Evolutionary conservation across 1,139 yeast species (phyloP), one percentile per base, ranked within the genome.

Genomic region (Nakaseomyces delphensis): DNA sequence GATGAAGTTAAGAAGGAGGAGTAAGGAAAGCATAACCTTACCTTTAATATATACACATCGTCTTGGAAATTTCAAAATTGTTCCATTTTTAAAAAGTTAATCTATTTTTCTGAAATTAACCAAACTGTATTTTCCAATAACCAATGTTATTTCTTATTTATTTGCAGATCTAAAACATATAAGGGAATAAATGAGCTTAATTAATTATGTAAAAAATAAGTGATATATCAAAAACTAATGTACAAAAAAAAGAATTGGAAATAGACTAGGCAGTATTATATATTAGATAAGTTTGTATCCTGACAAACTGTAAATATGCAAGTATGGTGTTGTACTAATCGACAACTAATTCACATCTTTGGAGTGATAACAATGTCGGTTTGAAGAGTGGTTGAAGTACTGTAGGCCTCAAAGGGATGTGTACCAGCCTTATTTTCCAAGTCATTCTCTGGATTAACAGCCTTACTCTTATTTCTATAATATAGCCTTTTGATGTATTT

Each of bases 401-500:
- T 57, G 47, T 77, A 80, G 54, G 72, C 76, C 50, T 76, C 69
- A 62, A 80, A 80, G 31, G 85, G 84, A 59, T 77, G 76, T 49
- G 67, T 69, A 42, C 56, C 47, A 6, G 52, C 44, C n/a, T 46
- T 54, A 52, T 73, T 73, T 55, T 78, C 83, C 60, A 79, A 67
- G 48, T 79, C 86, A 46, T 73, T 68, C 56, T 78, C 84, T 13
- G 85, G 83, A 55, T 77, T 74, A 45, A 65, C 66, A 3, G 71
- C 77, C 47, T 55, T 61, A 46, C 59, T 57, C 62, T 55, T 51
- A 40, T 54, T 63, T 51, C 77, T 70, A 53, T 60, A 69, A 57
- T 74, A 76, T 8, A 71, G 49, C 59, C 95, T 71, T 67, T 84
- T 84, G 52, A 61, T 56, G 65, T 71, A 78, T 60, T 84, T 84